These are phyloP conservation scores for Vitis amurensis DNA, from an alignment of 164 flowering plant genomes.

Conservation along the genomic window DNA sequence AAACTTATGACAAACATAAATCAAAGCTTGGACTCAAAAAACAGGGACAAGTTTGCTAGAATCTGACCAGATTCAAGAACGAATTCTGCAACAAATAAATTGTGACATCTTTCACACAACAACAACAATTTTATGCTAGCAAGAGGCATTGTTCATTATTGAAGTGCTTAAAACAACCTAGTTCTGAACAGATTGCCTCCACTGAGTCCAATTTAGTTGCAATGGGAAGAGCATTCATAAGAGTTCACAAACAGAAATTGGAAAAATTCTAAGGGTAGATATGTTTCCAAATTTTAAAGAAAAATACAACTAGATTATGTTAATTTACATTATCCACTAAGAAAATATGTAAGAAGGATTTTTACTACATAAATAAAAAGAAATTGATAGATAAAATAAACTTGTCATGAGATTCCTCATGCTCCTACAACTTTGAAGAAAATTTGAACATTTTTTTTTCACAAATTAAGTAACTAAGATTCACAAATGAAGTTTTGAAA, in stretches of 20 bases:
- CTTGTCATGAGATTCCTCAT: constrained; percentile 83
- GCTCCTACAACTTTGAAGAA: constrained; percentile 63
- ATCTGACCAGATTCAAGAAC: constrained; percentile 54
- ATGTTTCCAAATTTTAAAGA: background rate
- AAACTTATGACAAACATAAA: constrained; percentile 59
- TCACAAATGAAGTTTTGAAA: too few relatives aligned
- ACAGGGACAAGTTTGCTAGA: constrained; percentile 68
- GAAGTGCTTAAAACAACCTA: constrained; percentile 71
- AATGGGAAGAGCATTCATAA: constrained; percentile 5
- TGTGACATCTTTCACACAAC: background rate
- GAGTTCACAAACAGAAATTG: background rate
- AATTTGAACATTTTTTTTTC: constrained; percentile 62
- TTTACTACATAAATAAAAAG: background rate
- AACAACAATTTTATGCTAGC: too few relatives aligned
- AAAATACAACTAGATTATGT: background rate
- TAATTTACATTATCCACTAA: too few relatives aligned
- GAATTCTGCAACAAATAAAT: constrained; percentile 56
- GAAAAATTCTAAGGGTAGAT: background rate
- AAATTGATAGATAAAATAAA: constrained; percentile 5
- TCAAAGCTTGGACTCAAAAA: constrained; percentile 60
- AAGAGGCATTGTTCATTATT: constrained; percentile 60
- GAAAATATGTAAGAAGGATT: too few relatives aligned
- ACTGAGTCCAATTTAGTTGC: constrained; percentile 70
- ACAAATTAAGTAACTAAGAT: too few relatives aligned
- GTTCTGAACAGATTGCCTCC: constrained; percentile 73